Evolutionary conservation across 768 basidiomycete genomes (phyloP).

Genomic region (Gyrodon lividus): DNA sequence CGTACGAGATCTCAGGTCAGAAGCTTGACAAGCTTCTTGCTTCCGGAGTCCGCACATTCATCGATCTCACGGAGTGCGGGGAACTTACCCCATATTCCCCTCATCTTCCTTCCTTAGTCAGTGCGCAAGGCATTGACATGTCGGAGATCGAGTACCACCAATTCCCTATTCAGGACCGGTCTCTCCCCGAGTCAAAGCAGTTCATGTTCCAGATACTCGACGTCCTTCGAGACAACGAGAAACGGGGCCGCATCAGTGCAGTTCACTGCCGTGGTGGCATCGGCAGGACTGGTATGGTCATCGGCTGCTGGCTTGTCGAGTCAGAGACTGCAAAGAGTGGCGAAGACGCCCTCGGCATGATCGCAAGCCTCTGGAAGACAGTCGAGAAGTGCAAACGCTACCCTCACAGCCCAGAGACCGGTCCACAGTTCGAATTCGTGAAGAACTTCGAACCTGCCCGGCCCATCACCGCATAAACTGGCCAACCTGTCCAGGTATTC

Average conservation of each 20-base stretch:
- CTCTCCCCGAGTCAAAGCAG: constrained; percentile 56
- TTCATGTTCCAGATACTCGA: constrained; percentile 59
- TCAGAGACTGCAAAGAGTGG: constrained; percentile 61
- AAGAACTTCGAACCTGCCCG: constrained; percentile 46
- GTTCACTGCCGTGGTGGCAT: constrained; percentile 83
- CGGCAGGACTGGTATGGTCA: constrained; percentile 60
- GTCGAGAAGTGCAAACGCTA: constrained; percentile 78
- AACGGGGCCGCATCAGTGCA: constrained; percentile 57
- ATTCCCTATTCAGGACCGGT: constrained; percentile 76
- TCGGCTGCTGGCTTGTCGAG: constrained; percentile 78
- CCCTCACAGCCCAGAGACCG: constrained; percentile 78
- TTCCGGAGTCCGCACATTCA: constrained; percentile 76
- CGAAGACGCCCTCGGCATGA: constrained; percentile 59
- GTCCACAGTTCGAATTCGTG: constrained; percentile 76
- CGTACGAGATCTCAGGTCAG: constrained; percentile 50
- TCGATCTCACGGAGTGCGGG: constrained; percentile 81
- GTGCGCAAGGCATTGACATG: constrained; percentile 53
- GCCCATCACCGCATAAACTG: constrained; percentile 10
- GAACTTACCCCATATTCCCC: constrained; percentile 68
- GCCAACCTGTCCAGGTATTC: neutral
- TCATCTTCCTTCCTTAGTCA: constrained; percentile 53
- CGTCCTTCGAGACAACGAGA: constrained; percentile 59
- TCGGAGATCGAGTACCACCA: constrained; percentile 68
- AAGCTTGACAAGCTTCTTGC: constrained; percentile 73
- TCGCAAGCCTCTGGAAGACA: constrained; percentile 67